phyloP scores from a whole-genome alignment of 2,329 filamentous ascomycete genomes.

The Didymella arachidicola region DNA sequence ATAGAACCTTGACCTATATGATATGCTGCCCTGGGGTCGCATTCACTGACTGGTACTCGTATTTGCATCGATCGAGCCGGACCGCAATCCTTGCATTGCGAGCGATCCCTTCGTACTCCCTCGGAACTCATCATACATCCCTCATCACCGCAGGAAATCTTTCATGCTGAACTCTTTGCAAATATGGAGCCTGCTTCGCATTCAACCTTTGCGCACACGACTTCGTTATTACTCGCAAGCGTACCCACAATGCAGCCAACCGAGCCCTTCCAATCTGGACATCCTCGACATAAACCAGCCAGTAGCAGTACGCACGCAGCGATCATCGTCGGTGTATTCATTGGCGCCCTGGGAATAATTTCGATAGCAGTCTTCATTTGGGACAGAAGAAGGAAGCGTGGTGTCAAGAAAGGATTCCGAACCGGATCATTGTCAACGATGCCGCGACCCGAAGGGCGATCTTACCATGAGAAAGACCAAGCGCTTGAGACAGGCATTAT shows the following conservation, averaged over 20 bases:
- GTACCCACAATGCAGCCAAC: constrained; percentile 15
- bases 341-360: constrained; percentile 13
- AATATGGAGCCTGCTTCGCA: neutral
- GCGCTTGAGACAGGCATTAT: constrained; percentile 20
- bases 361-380: constrained; percentile 6
- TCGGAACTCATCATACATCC: constrained; percentile 9
- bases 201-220: no score
- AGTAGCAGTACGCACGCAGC: constrained; percentile 12
- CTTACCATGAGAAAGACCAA: constrained; percentile 2
- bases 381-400: constrained; percentile 9
- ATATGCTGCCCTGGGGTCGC: neutral
- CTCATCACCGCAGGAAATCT: neutral
- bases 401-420: constrained; percentile 9
- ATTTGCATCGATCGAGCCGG: neutral
- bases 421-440: neutral
- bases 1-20: neutral
- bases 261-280: constrained; percentile 1
- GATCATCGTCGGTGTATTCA: constrained; percentile 17
- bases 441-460: neutral
- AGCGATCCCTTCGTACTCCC: constrained; percentile 1
- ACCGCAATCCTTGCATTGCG: constrained; percentile 9
- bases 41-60: neutral
- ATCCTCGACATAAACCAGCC: neutral
- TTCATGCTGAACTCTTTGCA: neutral
- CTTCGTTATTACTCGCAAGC: neutral